Base-by-base conservation (phyloP, 164 flowering plant species). In the Taxillus chinensis region DNA sequence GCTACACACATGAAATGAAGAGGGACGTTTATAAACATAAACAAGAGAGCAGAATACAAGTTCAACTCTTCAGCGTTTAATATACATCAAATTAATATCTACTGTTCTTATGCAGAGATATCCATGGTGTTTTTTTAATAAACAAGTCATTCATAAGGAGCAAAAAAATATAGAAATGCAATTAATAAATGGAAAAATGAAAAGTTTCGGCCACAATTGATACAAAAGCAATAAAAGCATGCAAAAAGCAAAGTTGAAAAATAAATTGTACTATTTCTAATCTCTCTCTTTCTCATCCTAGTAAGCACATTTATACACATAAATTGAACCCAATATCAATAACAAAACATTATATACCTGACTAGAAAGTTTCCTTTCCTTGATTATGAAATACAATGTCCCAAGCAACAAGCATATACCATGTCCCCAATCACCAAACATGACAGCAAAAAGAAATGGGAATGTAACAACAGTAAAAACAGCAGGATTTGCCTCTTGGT, bases 251-350 rank as follows among this genome's bases (percentile, higher is more conserved):
- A 12, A 14, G 51, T 8, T 4, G 27, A 43, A 2, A 43, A 43
- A 43, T 43, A 9, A 43, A 43, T 43, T 6, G 8, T 0, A 43
- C 2, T 6, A 43, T 43, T 2, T 6, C 46, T 6, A 8, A 48
- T 59, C 65, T 16, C 65, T 39, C 70, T 27, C 68, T 45, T 65
- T 63, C 64, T 63, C 64, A 43, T 27, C 27, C 27, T 27, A 27
- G 27, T 27, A 27, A 27, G 27, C 27, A 27, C 27, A 27, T 49
- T 55, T 9, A 43, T 9, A 43, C 46, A 43, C 46, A 43, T 9
- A 43, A 5, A 43, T 43, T 43, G 46, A 6, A 43, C 2, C 46
- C 55, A 52, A 54, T 54, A 17, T 54, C 9, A 54, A 54, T 27
- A 37, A 54, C 2, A 4, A 17, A 17, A 27, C 16, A 15, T 17